These are phyloP conservation scores for Pseudonitzschia multistriata DNA, from an alignment of 108 stramenopile genomes.

Conservation along the genomic window DNA sequence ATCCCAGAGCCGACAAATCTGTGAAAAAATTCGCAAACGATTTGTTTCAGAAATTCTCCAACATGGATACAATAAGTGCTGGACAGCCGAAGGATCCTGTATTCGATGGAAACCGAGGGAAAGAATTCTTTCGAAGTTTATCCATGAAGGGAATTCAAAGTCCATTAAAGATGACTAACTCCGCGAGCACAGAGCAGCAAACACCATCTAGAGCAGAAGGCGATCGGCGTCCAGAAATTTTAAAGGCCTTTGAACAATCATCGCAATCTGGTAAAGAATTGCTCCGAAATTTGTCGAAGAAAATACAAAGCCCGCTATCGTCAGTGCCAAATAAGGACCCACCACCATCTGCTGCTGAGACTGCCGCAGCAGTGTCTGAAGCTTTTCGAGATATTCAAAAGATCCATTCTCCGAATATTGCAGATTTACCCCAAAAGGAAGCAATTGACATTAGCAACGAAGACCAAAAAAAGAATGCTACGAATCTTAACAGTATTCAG, in stretches of 20 bases:
- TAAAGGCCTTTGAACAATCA: slow-evolving; percentile 1
- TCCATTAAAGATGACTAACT: not conserved
- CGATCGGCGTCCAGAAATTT: not conserved
- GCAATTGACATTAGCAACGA: not conserved
- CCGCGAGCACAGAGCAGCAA: not conserved
- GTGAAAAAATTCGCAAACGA: slow-evolving; percentile 10
- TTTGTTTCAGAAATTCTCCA: slow-evolving; percentile 9
- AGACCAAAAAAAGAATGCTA: not conserved
- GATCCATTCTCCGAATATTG: not conserved
- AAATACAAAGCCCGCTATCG: not conserved
- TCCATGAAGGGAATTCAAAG: not conserved
- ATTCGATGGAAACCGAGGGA: not conserved
- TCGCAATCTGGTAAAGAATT: not conserved
- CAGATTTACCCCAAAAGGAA: not conserved
- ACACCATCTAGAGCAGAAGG: not conserved
- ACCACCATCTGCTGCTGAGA: not conserved
- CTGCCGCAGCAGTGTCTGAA: not conserved
- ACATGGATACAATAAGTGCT: not conserved
- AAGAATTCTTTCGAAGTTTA: slow-evolving; percentile 8
- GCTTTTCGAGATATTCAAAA: not conserved
- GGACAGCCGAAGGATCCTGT: not conserved
- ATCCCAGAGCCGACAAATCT: too few species aligned
- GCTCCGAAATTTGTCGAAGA: slow-evolving; percentile 5
- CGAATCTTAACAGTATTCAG: too few species aligned
- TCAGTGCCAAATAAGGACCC: not conserved